Conservation (phyloP, 768 basidiomycete species). For the Sarcomyxa edulis region DNA sequence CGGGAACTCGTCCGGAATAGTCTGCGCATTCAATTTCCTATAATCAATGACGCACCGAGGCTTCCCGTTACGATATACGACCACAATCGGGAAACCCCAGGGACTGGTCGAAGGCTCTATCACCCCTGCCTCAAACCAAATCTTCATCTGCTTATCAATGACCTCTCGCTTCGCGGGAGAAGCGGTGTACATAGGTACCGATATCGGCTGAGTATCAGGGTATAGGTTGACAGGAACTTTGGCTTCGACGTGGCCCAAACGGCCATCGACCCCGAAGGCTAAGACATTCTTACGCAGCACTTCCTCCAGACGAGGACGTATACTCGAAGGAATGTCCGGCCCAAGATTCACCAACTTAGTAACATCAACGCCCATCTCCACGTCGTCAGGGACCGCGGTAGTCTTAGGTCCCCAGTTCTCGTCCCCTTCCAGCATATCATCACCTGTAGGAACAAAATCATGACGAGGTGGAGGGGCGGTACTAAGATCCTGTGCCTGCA, state of each 20-base stretch:
- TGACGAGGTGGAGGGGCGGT: too few species aligned
- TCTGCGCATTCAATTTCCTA: too few species aligned
- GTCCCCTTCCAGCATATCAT: too few species aligned
- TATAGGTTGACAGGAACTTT: conserved; percentile 19
- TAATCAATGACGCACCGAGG: conserved; percentile 28
- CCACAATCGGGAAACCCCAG: too few species aligned
- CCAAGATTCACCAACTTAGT: conserved; percentile 12
- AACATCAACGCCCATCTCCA: conserved; percentile 2
- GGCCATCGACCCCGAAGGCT: conserved; percentile 25
- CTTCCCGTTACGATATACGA: too few species aligned
- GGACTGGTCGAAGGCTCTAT: too few species aligned
- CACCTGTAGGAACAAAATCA: too few species aligned
- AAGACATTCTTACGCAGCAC: conserved; percentile 10
- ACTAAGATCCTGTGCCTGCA: too few species aligned
- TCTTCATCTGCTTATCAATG: conserved; percentile 21
- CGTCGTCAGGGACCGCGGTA: conserved; percentile 14
- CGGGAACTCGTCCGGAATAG: conserved; percentile 16
- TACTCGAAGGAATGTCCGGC: conserved; percentile 9
- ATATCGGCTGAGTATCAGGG: conserved; percentile 19
- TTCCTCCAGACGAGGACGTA: conserved; percentile 10
- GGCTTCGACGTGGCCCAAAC: conserved; percentile 20
- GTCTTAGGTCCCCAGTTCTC: too few species aligned
- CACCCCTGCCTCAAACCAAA: conserved; percentile 27
- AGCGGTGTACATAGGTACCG: too few species aligned
- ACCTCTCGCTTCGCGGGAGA: conserved; percentile 23